Evolutionary conservation across 169 alveolate species (phyloP).

Genomic region (Plasmodium gonderi): DNA sequence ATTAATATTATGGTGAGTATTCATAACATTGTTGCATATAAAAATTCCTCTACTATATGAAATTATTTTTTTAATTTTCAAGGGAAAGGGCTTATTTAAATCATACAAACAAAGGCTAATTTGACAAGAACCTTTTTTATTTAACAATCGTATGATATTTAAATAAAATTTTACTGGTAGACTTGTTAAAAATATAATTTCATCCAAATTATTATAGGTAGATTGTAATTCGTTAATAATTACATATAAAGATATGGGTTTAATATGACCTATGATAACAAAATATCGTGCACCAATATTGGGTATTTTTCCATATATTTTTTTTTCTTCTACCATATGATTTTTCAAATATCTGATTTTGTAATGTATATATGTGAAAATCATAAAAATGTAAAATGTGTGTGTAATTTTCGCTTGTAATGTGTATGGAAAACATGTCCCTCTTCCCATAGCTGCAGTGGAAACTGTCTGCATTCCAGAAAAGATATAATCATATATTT

Average conservation of each 20-base stretch:
- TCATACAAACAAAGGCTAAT: conserved; percentile 47
- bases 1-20: conserved; percentile 57
- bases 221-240: conserved; percentile 51
- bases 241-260: conserved; percentile 46
- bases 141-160: conserved; percentile 48
- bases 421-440: conserved; percentile 67
- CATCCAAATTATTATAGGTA: conserved; percentile 48
- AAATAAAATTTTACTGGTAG: conserved; percentile 56
- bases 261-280: conserved; percentile 71
- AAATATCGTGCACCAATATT: conserved; percentile 42
- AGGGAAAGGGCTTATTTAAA: conserved; percentile 66
- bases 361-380: conserved; percentile 72
- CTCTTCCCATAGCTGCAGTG: conserved; percentile 72
- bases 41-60: conserved; percentile 58
- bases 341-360: conserved; percentile 59
- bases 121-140: conserved; percentile 36
- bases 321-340: conserved; percentile 52
- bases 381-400: conserved; percentile 54
- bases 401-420: conserved; percentile 20
- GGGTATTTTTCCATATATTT: conserved; percentile 71
- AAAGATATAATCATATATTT: conserved; percentile 71
- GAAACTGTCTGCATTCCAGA: conserved; percentile 74
- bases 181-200: conserved; percentile 64
- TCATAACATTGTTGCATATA: conserved; percentile 68
- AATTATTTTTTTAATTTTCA: conserved; percentile 49